Evolutionary conservation across 2,329 filamentous ascomycete species (phyloP), one percentile per base, ranked within the genome.

Genomic region (Trichoderma sp.): DNA sequence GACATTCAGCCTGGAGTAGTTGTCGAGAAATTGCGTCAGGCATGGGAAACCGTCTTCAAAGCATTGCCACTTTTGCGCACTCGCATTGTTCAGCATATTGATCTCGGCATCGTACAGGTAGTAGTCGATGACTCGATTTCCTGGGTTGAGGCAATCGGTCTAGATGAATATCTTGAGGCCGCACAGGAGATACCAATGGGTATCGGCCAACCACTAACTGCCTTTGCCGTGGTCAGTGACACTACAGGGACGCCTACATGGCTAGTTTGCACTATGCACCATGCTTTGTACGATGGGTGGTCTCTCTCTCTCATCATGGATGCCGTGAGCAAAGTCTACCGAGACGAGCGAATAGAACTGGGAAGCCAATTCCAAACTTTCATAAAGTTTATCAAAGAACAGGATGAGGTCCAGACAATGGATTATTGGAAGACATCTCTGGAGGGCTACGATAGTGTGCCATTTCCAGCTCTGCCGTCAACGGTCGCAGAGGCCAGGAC

Each of bases 231-330:
- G 10, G 71, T 82, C 6, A 60, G 71, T 2, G 73, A 77, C 25
- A 72, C 74, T 5, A 68, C 42, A 74, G 72, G 61, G 68, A 74
- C 10, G 73, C 80, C 67, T 80, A 84, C 68, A 78, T 84, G 27
- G 74, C 81, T 70, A 82, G 80, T 67, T 6, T 67, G 57, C 32
- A 63, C 57, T 0, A 80, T 83, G 73, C 84, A 85, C 68, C 84
- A 86, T 67, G 81, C 80, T 7, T 73, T 85, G 0, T 86, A 86
- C 65, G 84, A 87, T 58, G 84, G 65, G 9, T 64, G 65, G 65
- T 63, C 82, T 13, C 83, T 83, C 80, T 80, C 79, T 2, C 79
- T 83, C 76, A 78, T 79, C 5, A 70, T 82, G 2, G 71, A 81
- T 2, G 74, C 80, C 6, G 34, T 45, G 34, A 13, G 4, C 39